A percentile compares a stretch with the other conserved stretches of the same genome.
Evolutionary conservation across 169 alveolate genomes (phyloP).

Genomic region (Plasmodium blacklocki): DNA sequence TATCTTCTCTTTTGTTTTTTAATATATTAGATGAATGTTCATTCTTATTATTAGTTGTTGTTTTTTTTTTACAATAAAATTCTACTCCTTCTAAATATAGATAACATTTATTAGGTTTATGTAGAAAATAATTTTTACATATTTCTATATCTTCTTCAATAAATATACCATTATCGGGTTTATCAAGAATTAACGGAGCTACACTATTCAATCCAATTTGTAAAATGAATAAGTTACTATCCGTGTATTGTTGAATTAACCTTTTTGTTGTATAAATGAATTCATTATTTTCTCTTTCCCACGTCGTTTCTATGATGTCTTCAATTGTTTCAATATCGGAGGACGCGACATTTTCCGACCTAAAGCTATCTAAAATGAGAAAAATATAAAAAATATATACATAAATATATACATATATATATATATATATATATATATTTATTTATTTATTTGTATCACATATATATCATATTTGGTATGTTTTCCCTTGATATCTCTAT

Average conservation of each 20-base stretch:
- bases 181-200: constrained; percentile 38
- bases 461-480: too few species aligned
- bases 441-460: neutral
- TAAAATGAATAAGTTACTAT: constrained; percentile 31
- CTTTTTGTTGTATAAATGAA: constrained; percentile 19
- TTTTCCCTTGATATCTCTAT: neutral
- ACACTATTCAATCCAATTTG: constrained; percentile 65
- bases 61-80: constrained; percentile 28
- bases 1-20: constrained; percentile 5
- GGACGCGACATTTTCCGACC: constrained; percentile 9
- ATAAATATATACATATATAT: neutral
- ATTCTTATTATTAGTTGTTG: neutral
- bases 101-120: constrained; percentile 43
- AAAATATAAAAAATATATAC: neutral
- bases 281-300: constrained; percentile 65
- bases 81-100: constrained; percentile 33
- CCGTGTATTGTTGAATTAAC: constrained; percentile 40
- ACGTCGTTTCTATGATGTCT: constrained; percentile 26
- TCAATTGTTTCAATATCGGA: constrained; percentile 21
- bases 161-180: constrained; percentile 39
- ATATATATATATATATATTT: neutral
- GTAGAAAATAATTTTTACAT: constrained; percentile 44
- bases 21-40: too few species aligned
- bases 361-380: constrained; percentile 10
- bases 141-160: constrained; percentile 53